Evolutionary conservation across 2,329 filamentous ascomycete genomes (phyloP), one percentile per base, ranked within the genome.

Genomic region (Fusarium sarcochroum): DNA sequence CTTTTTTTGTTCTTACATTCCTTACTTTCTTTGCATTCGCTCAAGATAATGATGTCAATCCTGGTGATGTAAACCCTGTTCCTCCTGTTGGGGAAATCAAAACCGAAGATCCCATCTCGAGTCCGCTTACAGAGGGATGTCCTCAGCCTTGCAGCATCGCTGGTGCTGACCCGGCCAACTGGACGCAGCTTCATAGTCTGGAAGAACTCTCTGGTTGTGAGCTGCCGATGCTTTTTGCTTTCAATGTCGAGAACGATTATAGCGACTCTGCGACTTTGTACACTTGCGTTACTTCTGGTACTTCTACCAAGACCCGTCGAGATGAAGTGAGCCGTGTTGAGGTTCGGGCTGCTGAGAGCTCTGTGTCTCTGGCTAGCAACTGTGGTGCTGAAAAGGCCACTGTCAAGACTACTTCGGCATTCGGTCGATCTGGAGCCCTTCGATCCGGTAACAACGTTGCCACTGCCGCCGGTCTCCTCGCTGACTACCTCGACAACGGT

Each of bases 241-340:
- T 74, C 4, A 73, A 74, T 15, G 64, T 74, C 11, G 52, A 67
- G 58, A 74, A 72, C 20, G 53, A 68, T 9, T 71, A 67, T 17
- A 70, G 62, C 46, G 70, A 69, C n/a, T 70, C 57, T 42, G 70
- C 70, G 17, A 74, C 72, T 8, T 51, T 74, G 23, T 70, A 73
- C 32, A 71, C 72, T 2, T 74, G 72, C 30, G 41, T 63, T 25
- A 41, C 65, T 7, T 42, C 50, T 5, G 27, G 42, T 10, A 49
- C 35, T 5, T 30, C 62, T 3, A 62, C 63, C 15, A 20, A 52
- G n/a, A 66, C 59, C 0, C 63, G 23, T 11, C 51, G 69, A 2
- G 69, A 74, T 32, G 18, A 50, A 2, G 48, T 23, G 3, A 67
- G 47, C 6, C 42, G 15, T 34, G 57, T 69, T 6, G 61, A 72